Conservation (phyloP, 306 rosid genomes). For the Gynostemma pentaphyllum region DNA sequence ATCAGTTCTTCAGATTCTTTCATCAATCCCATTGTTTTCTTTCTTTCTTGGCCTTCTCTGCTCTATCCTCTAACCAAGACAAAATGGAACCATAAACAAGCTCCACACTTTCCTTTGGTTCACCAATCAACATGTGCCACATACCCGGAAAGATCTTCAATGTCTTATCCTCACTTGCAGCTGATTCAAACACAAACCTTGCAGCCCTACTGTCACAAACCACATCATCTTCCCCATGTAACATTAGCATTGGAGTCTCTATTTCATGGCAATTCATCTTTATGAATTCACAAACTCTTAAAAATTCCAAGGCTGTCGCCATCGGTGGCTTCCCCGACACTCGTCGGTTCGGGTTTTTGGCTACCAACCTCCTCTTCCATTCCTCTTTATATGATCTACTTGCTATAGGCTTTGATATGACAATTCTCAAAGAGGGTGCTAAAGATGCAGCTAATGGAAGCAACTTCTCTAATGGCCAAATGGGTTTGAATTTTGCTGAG, state of each 20-base stretch:
- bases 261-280: conserved; percentile 6
- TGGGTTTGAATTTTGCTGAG: conserved; percentile 7
- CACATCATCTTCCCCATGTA: conserved; percentile 12
- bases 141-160: conserved; percentile 4
- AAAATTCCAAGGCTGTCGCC: conserved; percentile 12
- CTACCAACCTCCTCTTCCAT: conserved; percentile 13
- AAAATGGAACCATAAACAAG: conserved; percentile 7
- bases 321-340: conserved; percentile 5
- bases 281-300: conserved; percentile 7
- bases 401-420: neutral
- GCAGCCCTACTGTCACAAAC: conserved; percentile 6
- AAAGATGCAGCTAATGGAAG: conserved; percentile 8
- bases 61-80: neutral
- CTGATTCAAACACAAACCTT: conserved; percentile 11
- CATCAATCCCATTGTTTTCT: too few species aligned
- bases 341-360: conserved; percentile 11
- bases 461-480: conserved; percentile 15
- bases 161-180: conserved; percentile 12
- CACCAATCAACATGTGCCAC: conserved; percentile 16
- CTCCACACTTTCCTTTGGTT: conserved; percentile 9
- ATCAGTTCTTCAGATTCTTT: too few species aligned
- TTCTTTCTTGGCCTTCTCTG: neutral
- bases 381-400: conserved; percentile 13
- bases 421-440: neutral
- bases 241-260: conserved; percentile 6